phyloP scores from a whole-genome alignment of 2,329 filamentous ascomycete species.

The Teratosphaeria nubilosa region DNA sequence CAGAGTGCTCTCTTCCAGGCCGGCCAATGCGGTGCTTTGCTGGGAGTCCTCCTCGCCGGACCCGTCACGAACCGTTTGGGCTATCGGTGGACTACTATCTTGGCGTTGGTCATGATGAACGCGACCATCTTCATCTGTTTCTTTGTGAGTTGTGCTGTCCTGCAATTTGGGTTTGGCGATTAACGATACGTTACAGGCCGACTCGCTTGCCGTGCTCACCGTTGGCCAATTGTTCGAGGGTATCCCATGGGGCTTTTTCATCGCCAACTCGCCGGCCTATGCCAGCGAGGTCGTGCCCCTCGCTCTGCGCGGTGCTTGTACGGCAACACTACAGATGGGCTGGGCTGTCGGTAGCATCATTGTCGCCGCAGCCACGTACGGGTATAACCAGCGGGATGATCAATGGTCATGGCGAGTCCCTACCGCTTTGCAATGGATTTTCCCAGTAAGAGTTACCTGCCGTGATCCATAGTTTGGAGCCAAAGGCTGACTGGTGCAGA shows the following conservation, averaged over 20 bases:
- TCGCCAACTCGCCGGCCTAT: conserved; percentile 52
- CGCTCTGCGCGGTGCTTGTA: conserved; percentile 43
- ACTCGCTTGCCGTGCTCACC: conserved; percentile 36
- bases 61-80: conserved; percentile 47
- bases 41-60: conserved; percentile 48
- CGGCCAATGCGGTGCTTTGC: conserved; percentile 47
- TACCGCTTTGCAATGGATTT: not conserved
- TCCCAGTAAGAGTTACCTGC: not conserved
- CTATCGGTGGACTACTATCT: conserved; percentile 48
- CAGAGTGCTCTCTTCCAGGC: conserved; percentile 45
- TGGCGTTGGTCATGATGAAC: conserved; percentile 45
- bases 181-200: conserved; percentile 18
- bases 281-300: conserved; percentile 49
- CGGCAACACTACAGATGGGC: conserved; percentile 52
- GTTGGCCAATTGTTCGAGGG: conserved; percentile 48
- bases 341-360: conserved; percentile 52
- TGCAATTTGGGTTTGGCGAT: not conserved
- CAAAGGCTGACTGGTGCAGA: not conserved
- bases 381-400: conserved; percentile 34
- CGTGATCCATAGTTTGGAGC: not conserved
- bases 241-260: conserved; percentile 53
- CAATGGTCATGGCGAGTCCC: conserved; percentile 1
- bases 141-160: conserved; percentile 27
- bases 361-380: conserved; percentile 39
- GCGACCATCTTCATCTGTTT: conserved; percentile 48